These are phyloP conservation scores for Cnidoscolus chayamansa DNA, from an alignment of 441 rosid genomes.

Conservation along the genomic window DNA sequence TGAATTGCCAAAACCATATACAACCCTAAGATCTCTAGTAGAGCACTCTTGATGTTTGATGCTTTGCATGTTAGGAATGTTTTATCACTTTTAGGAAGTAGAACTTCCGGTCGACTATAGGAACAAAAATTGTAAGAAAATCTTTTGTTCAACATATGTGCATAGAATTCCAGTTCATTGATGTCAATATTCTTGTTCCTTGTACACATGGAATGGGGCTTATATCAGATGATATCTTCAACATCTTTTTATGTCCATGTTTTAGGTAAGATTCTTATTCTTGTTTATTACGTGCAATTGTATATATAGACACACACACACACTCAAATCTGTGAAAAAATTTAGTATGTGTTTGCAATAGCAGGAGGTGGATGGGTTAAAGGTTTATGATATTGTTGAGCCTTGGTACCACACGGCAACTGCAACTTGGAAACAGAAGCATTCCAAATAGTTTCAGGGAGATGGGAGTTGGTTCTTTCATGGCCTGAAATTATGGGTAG, in stretches of 20 bases:
- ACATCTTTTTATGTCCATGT: too few relatives aligned
- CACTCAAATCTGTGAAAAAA: too few relatives aligned
- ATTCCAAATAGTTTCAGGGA: slow-evolving; percentile 40
- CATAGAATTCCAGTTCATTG: slow-evolving; percentile 12
- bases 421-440: slow-evolving; percentile 15
- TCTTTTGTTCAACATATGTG: too few relatives aligned
- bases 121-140: neutral
- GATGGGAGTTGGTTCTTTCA: slow-evolving; percentile 32
- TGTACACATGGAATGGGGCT: slow-evolving; percentile 57
- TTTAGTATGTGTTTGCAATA: neutral
- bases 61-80: too few relatives aligned
- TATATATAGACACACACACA: too few relatives aligned
- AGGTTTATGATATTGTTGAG: slow-evolving; percentile 41
- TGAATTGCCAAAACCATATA: too few relatives aligned
- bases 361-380: slow-evolving; percentile 32
- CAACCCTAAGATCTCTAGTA: too few relatives aligned
- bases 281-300: too few relatives aligned
- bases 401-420: slow-evolving; percentile 40
- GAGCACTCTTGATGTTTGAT: too few relatives aligned
- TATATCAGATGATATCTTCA: slow-evolving; percentile 41
- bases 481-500: slow-evolving; percentile 28
- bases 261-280: slow-evolving; percentile 20
- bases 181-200: slow-evolving; percentile 34
- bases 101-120: neutral
- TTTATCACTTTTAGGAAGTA: neutral